Percentiles rank a stretch among this genome's conserved stretches.
Conservation (phyloP, 176 grass and related monocot species). For the Oryza punctata region DNA sequence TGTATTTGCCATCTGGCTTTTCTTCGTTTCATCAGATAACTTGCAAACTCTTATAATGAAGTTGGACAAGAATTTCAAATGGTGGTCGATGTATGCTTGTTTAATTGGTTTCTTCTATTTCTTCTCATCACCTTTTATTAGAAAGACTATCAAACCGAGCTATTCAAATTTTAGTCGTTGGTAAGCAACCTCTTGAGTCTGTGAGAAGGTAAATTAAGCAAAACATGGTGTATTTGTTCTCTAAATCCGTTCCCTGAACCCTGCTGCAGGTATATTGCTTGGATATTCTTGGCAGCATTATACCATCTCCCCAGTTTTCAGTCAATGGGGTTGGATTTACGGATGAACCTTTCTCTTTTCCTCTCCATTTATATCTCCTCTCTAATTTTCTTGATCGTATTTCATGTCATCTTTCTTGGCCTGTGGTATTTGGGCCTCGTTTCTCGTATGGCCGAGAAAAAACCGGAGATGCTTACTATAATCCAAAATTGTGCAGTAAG, state of each 20-base stretch:
- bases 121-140: constrained; percentile 97
- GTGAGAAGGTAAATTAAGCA: constrained; percentile 4
- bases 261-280: constrained; percentile 86
- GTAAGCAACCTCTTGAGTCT: constrained; percentile 44
- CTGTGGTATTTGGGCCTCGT: constrained; percentile 96
- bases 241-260: constrained; percentile 32
- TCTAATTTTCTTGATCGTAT: constrained; percentile 82
- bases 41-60: constrained; percentile 87
- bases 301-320: constrained; percentile 99
- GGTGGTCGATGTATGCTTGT: constrained; percentile 99
- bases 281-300: constrained; percentile 96
- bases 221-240: constrained; percentile 20
- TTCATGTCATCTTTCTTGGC: constrained; percentile 93
- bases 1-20: constrained; percentile 77
- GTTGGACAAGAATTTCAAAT: constrained; percentile 97
- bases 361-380: constrained; percentile 87
- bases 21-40: constrained; percentile 94
- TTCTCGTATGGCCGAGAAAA: constrained; percentile 83
- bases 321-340: constrained; percentile 96
- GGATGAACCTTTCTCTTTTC: constrained; percentile 97
- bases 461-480: constrained; percentile 86
- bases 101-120: constrained; percentile 98
- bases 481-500: constrained; percentile 96
- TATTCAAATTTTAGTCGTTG: constrained; percentile 99
- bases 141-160: constrained; percentile 90